Percentiles rank a stretch among this genome's conserved stretches.
Evolutionary conservation across 1,284 basidiomycete genomes (phyloP).

Genomic region (Marasmius fiardii): DNA sequence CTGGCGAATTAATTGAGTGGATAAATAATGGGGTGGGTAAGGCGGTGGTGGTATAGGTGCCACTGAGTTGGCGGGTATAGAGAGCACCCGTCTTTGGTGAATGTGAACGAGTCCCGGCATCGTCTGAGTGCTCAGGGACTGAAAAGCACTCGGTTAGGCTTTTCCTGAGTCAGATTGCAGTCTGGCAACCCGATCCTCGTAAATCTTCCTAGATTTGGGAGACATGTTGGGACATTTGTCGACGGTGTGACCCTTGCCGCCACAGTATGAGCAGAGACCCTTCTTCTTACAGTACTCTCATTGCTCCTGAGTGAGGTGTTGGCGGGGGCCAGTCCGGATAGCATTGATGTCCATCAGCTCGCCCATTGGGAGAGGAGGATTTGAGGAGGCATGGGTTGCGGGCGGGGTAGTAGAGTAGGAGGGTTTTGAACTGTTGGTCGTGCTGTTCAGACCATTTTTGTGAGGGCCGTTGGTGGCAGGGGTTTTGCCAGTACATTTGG

Average conservation of each 20-base stretch:
- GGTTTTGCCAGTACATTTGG: neutral
- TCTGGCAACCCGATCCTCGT: neutral
- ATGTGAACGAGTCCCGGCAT: constrained; percentile 1
- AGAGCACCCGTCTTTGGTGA: neutral
- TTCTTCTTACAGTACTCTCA: neutral
- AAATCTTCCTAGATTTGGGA: neutral
- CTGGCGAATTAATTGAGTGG: constrained; percentile 11
- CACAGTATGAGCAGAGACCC: neutral
- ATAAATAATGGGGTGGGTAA: constrained; percentile 2
- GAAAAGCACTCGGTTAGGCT: too few relatives aligned
- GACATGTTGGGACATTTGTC: neutral
- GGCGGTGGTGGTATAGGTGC: neutral
- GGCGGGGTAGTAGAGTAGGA: too few relatives aligned
- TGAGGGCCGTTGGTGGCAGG: neutral
- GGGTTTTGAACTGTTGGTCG: neutral
- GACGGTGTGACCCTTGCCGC: neutral
- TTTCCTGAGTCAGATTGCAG: constrained; percentile 6
- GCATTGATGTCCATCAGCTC: neutral
- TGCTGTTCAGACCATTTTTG: neutral
- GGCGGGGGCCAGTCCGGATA: neutral
- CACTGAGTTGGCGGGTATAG: neutral
- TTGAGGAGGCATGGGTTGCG: neutral
- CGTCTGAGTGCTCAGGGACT: constrained; percentile 8
- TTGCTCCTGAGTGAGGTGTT: neutral
- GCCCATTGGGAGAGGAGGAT: neutral